Evolutionary conservation across 2,329 filamentous ascomycete genomes (phyloP), one percentile per base, ranked within the genome.

Genomic region (Metarhizium brunneum): DNA sequence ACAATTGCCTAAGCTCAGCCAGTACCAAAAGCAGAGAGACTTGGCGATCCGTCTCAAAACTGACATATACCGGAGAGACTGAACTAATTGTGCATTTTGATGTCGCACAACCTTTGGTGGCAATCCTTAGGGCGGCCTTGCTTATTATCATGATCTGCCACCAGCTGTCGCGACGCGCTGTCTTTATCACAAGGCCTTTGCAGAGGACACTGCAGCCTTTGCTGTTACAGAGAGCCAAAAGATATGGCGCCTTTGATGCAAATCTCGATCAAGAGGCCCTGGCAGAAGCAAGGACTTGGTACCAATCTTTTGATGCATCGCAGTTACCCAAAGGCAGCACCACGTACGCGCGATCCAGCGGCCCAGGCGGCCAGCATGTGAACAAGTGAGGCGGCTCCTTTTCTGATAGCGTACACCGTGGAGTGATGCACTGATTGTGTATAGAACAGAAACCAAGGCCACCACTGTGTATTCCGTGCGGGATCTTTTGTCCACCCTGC

Each of bases 331-430:
- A 68, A 54, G 81, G 80, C 8, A 75, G 67, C 48, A 83, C 78
- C 5, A 76, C 69, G 11, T 84, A 75, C 64, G 75, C 81, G 2
- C 73, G 81, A n/a, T 83, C 81, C 2, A 83, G 80, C 60, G 81
- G 81, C 0, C 81, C 81, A 2, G 81, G 81, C 13, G 81, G 81
- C 2, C 81, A 84, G 61, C 80, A 84, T 62, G 81, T 84, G 36
- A 84, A 84, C 64, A 84, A 84, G 81, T 84, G 63, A 54, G 75
- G 16, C 5, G 43, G 10, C 18, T 66, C 8, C 3, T 45, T 43
- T 7, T 18, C 29, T 25, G 25, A 29, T 32, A 32, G 11, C 20
- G 4, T 13, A 7, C 29, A 16, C 8, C 63, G 50, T 45, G 42
- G 18, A 7, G 42, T 45, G 42, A 11, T 16, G 13, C 68, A 66